Evolutionary conservation across 1,284 basidiomycete species (phyloP), one percentile per base, ranked within the genome.

Genomic region (Agaricales sp.): DNA sequence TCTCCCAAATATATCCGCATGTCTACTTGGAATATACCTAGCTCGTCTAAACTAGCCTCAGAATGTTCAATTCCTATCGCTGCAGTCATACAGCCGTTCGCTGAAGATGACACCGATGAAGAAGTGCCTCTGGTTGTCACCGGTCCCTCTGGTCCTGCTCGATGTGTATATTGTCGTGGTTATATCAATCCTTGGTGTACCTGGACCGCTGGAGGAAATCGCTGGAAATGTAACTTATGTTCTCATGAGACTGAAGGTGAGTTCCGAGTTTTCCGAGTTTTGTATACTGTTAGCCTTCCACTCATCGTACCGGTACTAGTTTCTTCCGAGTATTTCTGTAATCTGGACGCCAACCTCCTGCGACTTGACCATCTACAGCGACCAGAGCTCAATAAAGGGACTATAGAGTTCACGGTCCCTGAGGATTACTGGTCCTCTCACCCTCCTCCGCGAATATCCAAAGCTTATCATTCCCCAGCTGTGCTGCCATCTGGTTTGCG

Each of bases 111-210:
- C n/a, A 77, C 84, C 46, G 93, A 96, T 63, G 87, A 89, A 44
- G 71, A 79, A 0, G 70, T 99, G 3, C 93, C 94, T 0, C 58
- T 92, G 3, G 80, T 97, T 4, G 70, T 87, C 57, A 72, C 73
- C 18, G 77, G 79, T 41, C 63, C 74, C 41, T 63, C 65, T 4
- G 94, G 93, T 6, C 96, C 95, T 13, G 80, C 89, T 12, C 77
- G 96, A 30, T 99, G 96, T 62, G 79, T 76, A 48, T 73, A 78
- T 43, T 99, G 96, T 66, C 76, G 92, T 56, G 91, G 78, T 0
- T 99, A 99, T 65, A 77, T 99, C 60, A 99, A 98, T 63, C 86
- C 94, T 0, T 99, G 93, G 93, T 92, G 87, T 61, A 73, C 75
- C 24, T 99, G 91, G 78, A 72, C 81, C 14, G 78, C 89, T 30